Conservation (phyloP, 140 eudicot species). For the Anethum foeniculum region DNA sequence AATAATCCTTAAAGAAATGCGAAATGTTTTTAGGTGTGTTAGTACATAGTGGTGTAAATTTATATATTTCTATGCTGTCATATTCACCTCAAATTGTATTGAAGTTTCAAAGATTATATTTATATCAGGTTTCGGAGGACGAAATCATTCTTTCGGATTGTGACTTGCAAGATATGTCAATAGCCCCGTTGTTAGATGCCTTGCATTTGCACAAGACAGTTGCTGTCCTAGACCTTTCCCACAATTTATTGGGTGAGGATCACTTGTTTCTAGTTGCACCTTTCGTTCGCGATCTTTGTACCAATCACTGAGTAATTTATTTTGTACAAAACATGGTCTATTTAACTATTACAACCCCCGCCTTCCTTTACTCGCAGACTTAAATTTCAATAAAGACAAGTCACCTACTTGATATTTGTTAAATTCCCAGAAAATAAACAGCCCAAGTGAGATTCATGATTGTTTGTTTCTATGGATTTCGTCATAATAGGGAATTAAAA, state of each 20-base stretch:
- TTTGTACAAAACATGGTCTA: not conserved
- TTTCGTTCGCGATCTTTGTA: not conserved
- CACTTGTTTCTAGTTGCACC: not conserved
- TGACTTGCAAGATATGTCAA: slow-evolving; percentile 72
- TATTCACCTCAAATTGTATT: not conserved
- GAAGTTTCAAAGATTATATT: not conserved
- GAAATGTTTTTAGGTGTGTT: not conserved
- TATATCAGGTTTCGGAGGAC: slow-evolving; percentile 80
- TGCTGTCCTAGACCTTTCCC: slow-evolving; percentile 78
- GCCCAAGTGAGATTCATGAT: not conserved
- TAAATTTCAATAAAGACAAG: not conserved
- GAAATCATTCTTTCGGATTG: slow-evolving; percentile 78
- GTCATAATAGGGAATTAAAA: not conserved
- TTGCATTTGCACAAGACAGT: slow-evolving; percentile 60
- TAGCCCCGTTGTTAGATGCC: slow-evolving; percentile 68
- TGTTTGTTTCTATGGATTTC: not conserved
- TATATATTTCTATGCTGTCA: not conserved
- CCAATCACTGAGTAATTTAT: not conserved
- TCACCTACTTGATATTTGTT: not conserved
- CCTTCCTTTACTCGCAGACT: not conserved
- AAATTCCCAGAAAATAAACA: not conserved
- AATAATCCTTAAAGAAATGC: no score
- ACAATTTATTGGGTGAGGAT: slow-evolving; percentile 70
- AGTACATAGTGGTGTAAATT: not conserved
- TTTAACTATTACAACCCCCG: not conserved